A percentile compares a stretch with the other conserved stretches of the same genome.
Conservation (phyloP, 2,329 filamentous ascomycete species). For the Colletotrichum sp. region DNA sequence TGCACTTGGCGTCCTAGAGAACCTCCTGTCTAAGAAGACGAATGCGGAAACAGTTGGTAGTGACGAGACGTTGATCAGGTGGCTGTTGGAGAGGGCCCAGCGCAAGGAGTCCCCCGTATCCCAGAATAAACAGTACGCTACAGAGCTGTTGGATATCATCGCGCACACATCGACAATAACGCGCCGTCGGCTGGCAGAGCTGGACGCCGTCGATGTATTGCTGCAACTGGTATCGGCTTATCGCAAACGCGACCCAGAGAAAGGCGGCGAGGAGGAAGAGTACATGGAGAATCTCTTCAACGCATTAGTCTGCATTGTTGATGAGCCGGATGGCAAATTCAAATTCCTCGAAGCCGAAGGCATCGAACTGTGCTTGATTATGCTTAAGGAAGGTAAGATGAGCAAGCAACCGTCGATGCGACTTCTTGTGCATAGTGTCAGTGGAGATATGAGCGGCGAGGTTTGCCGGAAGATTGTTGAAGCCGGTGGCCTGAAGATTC, state of each 20-base stretch:
- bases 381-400: slow-evolving; percentile 88
- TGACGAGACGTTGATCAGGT: slow-evolving; percentile 72
- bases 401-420: slow-evolving; percentile 80
- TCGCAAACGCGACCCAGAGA: slow-evolving; percentile 83
- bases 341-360: slow-evolving; percentile 92
- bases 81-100: slow-evolving; percentile 79
- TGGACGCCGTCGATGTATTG: slow-evolving; percentile 78
- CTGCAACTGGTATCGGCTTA: slow-evolving; percentile 87
- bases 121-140: slow-evolving; percentile 95
- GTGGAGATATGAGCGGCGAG: slow-evolving; percentile 50
- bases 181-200: slow-evolving; percentile 63
- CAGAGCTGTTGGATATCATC: slow-evolving; percentile 89
- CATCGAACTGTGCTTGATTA: slow-evolving; percentile 87
- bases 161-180: slow-evolving; percentile 77
- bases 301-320: slow-evolving; percentile 78
- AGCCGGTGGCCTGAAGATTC: slow-evolving; percentile 80
- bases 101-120: slow-evolving; percentile 70
- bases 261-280: slow-evolving; percentile 89
- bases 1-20: slow-evolving; percentile 83
- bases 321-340: slow-evolving; percentile 75
- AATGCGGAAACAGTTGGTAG: slow-evolving; percentile 76
- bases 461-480: slow-evolving; percentile 82
- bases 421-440: slow-evolving; percentile 82
- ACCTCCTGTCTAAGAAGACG: slow-evolving; percentile 74
- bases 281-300: slow-evolving; percentile 96